These are phyloP conservation scores for Mollisiaceae sp. DNA, from an alignment of 2,329 filamentous ascomycete genomes.

Conservation along the genomic window DNA sequence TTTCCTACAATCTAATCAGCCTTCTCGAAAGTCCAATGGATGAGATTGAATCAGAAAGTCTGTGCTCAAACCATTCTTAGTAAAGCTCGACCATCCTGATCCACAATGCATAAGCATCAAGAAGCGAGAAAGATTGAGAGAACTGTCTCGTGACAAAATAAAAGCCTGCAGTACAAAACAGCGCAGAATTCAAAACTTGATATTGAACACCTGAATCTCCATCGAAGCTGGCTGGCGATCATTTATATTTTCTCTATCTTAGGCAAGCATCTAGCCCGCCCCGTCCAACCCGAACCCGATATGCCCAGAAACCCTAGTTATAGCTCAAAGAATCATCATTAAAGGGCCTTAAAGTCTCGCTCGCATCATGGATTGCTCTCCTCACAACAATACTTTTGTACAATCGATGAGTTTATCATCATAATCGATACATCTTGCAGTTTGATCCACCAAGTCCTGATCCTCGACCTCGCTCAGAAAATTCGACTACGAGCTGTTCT, in stretches of 20 bases:
- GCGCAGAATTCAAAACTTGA: background rate
- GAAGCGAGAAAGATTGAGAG: too few relatives aligned
- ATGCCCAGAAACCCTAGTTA: constrained; percentile 26
- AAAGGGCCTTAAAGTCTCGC: constrained; percentile 32
- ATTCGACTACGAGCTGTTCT: constrained; percentile 55
- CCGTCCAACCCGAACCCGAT: constrained; percentile 18
- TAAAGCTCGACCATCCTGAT: too few relatives aligned
- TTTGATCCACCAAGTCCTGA: constrained; percentile 7
- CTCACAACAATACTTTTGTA: constrained; percentile 24
- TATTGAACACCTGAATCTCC: background rate
- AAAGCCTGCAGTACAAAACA: background rate
- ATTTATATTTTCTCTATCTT: constrained; percentile 20
- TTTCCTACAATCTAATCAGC: too few relatives aligned
- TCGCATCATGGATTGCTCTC: constrained; percentile 17
- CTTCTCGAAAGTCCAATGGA: too few relatives aligned
- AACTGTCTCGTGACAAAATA: too few relatives aligned
- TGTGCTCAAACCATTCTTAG: too few relatives aligned
- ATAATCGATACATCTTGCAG: constrained; percentile 10
- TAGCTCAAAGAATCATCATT: constrained; percentile 28
- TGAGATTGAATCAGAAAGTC: too few relatives aligned
- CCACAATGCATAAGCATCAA: too few relatives aligned
- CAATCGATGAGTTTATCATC: constrained; percentile 24
- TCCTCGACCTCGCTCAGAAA: constrained; percentile 2
- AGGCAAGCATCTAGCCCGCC: constrained; percentile 24
- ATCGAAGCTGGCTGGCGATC: background rate